A percentile compares a stretch with the other conserved stretches of the same genome.
Evolutionary conservation across 2,329 filamentous ascomycete species (phyloP).

Genomic region (Diaporthe citriasiana): DNA sequence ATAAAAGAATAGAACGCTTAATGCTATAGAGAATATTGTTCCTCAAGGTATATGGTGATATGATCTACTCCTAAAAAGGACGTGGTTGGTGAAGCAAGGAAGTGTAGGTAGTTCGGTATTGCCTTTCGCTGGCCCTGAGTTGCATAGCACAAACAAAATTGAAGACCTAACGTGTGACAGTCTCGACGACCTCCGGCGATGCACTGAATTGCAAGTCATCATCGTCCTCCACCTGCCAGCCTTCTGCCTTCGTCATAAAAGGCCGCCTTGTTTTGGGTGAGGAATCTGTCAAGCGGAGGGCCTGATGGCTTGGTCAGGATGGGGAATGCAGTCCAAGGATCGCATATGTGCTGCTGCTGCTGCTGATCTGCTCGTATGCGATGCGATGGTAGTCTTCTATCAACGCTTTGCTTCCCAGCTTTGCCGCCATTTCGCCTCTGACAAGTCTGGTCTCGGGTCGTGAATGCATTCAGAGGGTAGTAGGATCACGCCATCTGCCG

Average conservation of each 20-base stretch:
- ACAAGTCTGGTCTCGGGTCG: not conserved
- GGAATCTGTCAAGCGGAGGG: not conserved
- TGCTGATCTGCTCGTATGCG: constrained; percentile 5
- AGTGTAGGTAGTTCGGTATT: too few relatives aligned
- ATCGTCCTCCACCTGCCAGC: not conserved
- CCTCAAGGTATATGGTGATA: not conserved
- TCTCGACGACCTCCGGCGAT: not conserved
- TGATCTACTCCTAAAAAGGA: not conserved
- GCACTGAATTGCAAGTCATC: not conserved
- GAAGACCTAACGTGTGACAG: not conserved
- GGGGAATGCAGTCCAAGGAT: not conserved
- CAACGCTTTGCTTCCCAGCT: not conserved
- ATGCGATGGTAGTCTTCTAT: constrained; percentile 11
- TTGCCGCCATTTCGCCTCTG: not conserved
- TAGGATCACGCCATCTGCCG: not conserved
- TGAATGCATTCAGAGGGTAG: not conserved
- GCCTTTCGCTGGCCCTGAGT: too few relatives aligned
- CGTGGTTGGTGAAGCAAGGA: not conserved
- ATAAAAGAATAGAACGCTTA: not conserved
- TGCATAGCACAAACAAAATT: too few relatives aligned
- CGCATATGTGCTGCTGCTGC: not conserved
- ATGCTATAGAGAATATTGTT: not conserved
- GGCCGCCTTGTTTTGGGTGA: not conserved
- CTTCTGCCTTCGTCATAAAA: not conserved
- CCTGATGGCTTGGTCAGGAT: not conserved